These are phyloP conservation scores for Monilinia polystroma DNA, from an alignment of 2,329 filamentous ascomycete species.

Conservation along the genomic window DNA sequence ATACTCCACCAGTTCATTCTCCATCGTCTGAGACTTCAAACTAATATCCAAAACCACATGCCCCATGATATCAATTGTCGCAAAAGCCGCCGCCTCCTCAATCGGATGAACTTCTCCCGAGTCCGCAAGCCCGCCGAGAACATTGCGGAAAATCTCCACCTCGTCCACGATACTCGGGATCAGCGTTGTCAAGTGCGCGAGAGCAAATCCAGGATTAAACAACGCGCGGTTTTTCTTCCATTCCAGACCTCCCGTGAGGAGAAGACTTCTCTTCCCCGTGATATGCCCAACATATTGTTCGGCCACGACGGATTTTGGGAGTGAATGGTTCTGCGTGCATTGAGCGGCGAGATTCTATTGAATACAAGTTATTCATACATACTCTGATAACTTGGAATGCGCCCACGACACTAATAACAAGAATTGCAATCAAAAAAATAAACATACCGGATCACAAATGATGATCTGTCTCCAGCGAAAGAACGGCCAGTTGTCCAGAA, in stretches of 20 bases:
- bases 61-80: constrained; percentile 35
- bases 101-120: constrained; percentile 30
- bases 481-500: constrained; percentile 23
- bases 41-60: constrained; percentile 26
- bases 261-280: constrained; percentile 25
- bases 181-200: constrained; percentile 28
- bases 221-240: constrained; percentile 34
- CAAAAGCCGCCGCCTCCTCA: constrained; percentile 28
- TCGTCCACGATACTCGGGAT: constrained; percentile 31
- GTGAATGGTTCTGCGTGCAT: constrained; percentile 21
- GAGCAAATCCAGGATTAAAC: constrained; percentile 35
- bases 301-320: background rate
- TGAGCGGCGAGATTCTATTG: constrained; percentile 17
- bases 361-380: background rate
- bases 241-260: constrained; percentile 31
- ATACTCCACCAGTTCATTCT: constrained; percentile 29
- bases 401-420: no score
- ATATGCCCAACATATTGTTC: constrained; percentile 16
- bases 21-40: constrained; percentile 28
- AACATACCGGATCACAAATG: constrained; percentile 21
- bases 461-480: constrained; percentile 20
- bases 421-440: background rate
- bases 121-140: constrained; percentile 27
- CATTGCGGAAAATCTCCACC: constrained; percentile 24
- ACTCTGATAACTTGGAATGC: background rate